phyloP scores from a whole-genome alignment of 352 stramenopile species.

The Phytophthora ohioensis region DNA sequence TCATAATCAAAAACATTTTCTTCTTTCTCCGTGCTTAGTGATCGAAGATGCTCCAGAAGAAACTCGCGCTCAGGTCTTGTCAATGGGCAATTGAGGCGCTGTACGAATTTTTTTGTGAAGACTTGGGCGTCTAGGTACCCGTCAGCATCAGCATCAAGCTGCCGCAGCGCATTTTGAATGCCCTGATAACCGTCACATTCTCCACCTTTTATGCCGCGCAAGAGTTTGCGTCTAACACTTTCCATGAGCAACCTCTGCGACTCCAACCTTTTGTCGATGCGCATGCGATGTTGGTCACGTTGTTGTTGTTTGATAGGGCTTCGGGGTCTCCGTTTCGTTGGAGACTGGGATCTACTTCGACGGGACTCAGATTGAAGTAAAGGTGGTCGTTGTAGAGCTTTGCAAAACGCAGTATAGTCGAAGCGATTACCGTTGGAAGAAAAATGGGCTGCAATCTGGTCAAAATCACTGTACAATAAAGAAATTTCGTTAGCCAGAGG shows the following conservation, averaged over 20 bases:
- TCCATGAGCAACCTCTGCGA: slow-evolving; percentile 53
- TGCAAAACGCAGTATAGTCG: slow-evolving; percentile 45
- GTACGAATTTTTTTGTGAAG: slow-evolving; percentile 54
- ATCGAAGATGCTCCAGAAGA: slow-evolving; percentile 51
- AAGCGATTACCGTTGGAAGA: slow-evolving; percentile 9
- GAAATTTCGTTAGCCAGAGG: too few relatives aligned
- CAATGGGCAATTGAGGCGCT: slow-evolving; percentile 50
- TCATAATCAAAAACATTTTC: slow-evolving; percentile 60
- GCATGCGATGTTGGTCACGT: slow-evolving; percentile 41
- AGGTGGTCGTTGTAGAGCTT: slow-evolving; percentile 25
- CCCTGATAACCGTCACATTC: slow-evolving; percentile 50
- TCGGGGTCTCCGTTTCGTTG: slow-evolving; percentile 23
- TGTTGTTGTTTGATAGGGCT: slow-evolving; percentile 21
- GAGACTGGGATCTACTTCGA: slow-evolving; percentile 8
- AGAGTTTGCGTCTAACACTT: slow-evolving; percentile 64
- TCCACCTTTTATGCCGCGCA: slow-evolving; percentile 47
- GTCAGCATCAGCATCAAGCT: slow-evolving; percentile 46
- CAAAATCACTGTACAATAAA: too few relatives aligned
- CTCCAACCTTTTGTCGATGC: slow-evolving; percentile 60
- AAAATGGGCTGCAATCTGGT: slow-evolving; percentile 3
- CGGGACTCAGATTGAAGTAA: slow-evolving; percentile 9
- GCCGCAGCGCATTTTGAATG: slow-evolving; percentile 50
- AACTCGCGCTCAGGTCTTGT: slow-evolving; percentile 60
- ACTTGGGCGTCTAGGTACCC: slow-evolving; percentile 48
- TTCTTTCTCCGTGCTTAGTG: slow-evolving; percentile 13